Base-by-base conservation (phyloP, 371 early-diverging fungal genomes). In the Umbelopsis sp. region DNA sequence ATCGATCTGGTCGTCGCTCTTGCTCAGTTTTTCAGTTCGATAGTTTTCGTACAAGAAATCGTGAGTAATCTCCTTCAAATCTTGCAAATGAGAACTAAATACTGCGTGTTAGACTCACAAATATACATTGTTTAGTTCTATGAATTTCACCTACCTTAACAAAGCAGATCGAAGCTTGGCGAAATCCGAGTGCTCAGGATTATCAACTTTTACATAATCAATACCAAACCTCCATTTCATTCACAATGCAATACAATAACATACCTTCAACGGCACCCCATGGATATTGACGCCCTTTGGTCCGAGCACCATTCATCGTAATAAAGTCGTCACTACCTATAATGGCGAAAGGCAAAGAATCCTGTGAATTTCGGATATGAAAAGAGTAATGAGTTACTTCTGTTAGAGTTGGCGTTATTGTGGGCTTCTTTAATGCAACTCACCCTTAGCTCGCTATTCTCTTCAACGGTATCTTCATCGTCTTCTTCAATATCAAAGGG, bases 211-310 rank as follows among this genome's bases (percentile, higher is more conserved):
- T 44, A 44, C n/a, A 66, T 48, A 44, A 44, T 18, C 10, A 48
- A 35, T 35, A 46, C 4, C 65, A 65, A 35, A 70, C 68, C 44
- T 35, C 4, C 29, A 12, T 22, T 65, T 57, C 29, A 51, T 70
- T 24, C 3, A 50, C 35, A 69, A 37, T 46, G 46, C 38, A 29
- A 69, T 22, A 11, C 24, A 46, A 24, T 7, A 20, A 44, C 50
- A 50, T 74, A 82, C 82, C 81, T 81, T 99, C 97, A 41, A 99
- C 97, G 65, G 96, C 88, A 73, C 99, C 99, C 99, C 99, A 99
- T n/a, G 97, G 98, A 78, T 99, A 99, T 74, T 92, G 95, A 65
- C 99, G 90, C 65, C 97, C 99, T 53, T 99, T 91, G 37, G 98
- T 90, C 24, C 77, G 72, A 63, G 87, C 86, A 44, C 89, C 91